Evolutionary conservation across 176 grass and related monocot species (phyloP), one percentile per base, ranked within the genome.

Genomic region (Saccharum spontaneum): DNA sequence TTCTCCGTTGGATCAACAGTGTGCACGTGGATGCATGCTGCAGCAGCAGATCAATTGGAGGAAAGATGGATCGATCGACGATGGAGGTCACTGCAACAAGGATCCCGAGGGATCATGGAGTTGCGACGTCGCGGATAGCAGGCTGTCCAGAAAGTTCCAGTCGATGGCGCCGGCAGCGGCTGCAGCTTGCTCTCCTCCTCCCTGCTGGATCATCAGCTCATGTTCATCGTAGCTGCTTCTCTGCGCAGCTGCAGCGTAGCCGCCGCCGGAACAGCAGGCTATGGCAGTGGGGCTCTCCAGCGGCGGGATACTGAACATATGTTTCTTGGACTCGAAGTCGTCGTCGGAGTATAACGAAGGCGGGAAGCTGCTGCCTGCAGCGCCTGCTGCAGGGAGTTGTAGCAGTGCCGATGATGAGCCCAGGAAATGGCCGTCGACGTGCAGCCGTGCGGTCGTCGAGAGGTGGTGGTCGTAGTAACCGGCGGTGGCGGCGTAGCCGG

Each of bases 81-180:
- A 61, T n/a, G 7, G 63, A 34, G 26, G 3, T 69, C 45, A 69
- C 73, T 68, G 75, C 8, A 79, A 39, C 11, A 88, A 78, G 20
- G 86, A 73, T 39, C 13, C 28, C 28, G 88, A 73, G 26, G 81
- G 71, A 2, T 88, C 87, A 8, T 81, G 50, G 34, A 38, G 67
- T 65, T 91, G 85, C 48, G 82, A 88, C 30, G 76, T 71, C 0
- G 68, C 39, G 20, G 87, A 90, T 17, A 95, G 77, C 83, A 95
- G 49, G 67, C 72, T 89, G 79, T 95, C 94, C 8, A 95, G 69
- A 67, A 92, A 87, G 40, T 87, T 95, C 90, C 90, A 93, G 83
- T 95, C 88, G 22, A 92, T 61, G 20, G 45, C 57, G 12, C 23
- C 23, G n/a, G 46, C 48, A 20, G 16, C 60, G 10, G 23, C 61